Evolutionary conservation across 805 yeast species (phyloP).

Genomic region (Candida odintsovae): DNA sequence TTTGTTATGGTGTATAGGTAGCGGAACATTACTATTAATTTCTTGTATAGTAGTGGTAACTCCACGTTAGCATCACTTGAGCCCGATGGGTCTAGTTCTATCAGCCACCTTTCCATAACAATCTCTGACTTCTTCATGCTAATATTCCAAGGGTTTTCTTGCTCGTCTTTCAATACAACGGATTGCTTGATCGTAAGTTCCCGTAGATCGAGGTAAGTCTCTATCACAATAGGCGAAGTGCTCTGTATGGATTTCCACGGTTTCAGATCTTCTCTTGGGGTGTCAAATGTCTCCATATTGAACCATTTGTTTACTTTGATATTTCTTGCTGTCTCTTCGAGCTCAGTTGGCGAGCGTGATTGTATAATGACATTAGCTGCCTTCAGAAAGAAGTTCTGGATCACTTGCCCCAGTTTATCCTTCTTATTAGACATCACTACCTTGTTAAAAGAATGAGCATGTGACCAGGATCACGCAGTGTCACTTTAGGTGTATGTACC

Average conservation of each 20-base stretch:
- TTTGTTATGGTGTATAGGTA: conserved; percentile 61
- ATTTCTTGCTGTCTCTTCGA: not conserved
- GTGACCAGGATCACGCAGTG: not conserved
- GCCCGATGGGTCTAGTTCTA: conserved; percentile 61
- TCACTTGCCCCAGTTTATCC: conserved; percentile 23
- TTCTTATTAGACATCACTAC: conserved; percentile 9
- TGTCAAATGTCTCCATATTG: conserved; percentile 41
- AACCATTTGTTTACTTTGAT: conserved; percentile 54
- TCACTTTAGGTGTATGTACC: not conserved
- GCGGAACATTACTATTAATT: conserved; percentile 67
- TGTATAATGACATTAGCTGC: conserved; percentile 52
- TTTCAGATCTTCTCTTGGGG: conserved; percentile 48
- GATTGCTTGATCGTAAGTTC: conserved; percentile 50
- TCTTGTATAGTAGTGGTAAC: conserved; percentile 65
- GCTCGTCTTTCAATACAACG: conserved; percentile 51
- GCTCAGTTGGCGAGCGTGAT: conserved; percentile 26
- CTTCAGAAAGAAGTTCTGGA: conserved; percentile 55
- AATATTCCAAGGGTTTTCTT: conserved; percentile 48
- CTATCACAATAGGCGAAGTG: conserved; percentile 83
- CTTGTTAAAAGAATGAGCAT: not conserved
- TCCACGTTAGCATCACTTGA: conserved; percentile 38
- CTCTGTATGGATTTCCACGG: conserved; percentile 47
- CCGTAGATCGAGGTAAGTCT: conserved; percentile 69
- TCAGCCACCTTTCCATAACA: conserved; percentile 91
- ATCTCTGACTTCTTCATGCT: conserved; percentile 70